Evolutionary conservation across 2,329 filamentous ascomycete species (phyloP), one percentile per base, ranked within the genome.

Genomic region (Monilinia fructicola): DNA sequence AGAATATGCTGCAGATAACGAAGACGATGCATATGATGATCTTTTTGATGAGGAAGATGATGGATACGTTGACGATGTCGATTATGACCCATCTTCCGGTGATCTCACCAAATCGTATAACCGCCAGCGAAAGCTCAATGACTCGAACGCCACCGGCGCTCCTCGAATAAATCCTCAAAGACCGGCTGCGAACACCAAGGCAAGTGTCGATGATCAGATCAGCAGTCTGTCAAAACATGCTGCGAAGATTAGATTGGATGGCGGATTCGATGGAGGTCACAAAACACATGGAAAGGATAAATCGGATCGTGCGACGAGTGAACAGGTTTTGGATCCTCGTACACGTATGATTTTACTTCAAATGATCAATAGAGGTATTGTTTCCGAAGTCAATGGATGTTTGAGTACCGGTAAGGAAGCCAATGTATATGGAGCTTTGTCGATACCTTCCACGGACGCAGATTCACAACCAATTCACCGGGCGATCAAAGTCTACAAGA

Each of bases 401-500:
- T 85, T 99, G 73, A 97, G 92, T 69, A 99, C 95, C 0, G 95
- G 95, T 66, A 99, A 99, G 78, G 95, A 99, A 79, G 95, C 95
- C 68, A 99, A 99, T 77, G 95, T 99, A 35, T 99, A 99, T 79
- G 92, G 96, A 70, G 93, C 94, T 23, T 84, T 96, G 14, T 85
- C 87, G 3, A 81, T 86, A 60, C 80, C 82, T 0, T 81, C 84
- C 2, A 78, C 81, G 6, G 79, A 87, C 9, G 79, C 77, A 28
- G 78, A 84, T 10, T 81, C 82, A 2, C 79, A 83, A 26, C 80
- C 85, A 0, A 79, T 88, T 0, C 92, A 97, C 74, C 87, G 92
- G 59, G 95, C 95, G 16, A 93, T 98, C 82, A 99, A 99, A 81
- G 92, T 99, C 61, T 99, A 99, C 86, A 99, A 99, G 84, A 99